phyloP scores from a whole-genome alignment of 805 yeast genomes.

The Clavispora carvajalis region DNA sequence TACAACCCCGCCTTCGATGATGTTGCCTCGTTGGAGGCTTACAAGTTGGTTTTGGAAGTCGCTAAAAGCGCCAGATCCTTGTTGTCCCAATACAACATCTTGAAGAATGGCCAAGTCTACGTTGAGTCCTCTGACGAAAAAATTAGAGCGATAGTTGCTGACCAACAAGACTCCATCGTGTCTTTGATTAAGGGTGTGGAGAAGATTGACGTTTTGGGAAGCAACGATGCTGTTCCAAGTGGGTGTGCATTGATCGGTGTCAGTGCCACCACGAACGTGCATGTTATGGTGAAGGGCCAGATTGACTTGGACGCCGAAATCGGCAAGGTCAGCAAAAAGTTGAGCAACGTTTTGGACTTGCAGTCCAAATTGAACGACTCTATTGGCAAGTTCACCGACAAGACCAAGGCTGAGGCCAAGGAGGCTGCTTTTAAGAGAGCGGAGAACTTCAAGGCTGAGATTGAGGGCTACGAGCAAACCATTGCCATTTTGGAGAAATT shows the following conservation, averaged over 20 bases:
- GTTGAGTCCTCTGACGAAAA: constrained; percentile 61
- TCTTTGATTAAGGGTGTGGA: constrained; percentile 90
- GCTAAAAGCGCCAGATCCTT: constrained; percentile 90
- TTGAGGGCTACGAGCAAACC: constrained; percentile 83
- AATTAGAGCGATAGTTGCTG: constrained; percentile 47
- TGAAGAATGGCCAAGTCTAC: constrained; percentile 81
- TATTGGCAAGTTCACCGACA: constrained; percentile 75
- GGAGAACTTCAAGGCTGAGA: constrained; percentile 75
- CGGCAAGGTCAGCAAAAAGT: constrained; percentile 71
- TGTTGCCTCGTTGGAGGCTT: constrained; percentile 61
- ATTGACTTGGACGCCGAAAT: constrained; percentile 91
- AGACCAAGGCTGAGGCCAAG: constrained; percentile 79
- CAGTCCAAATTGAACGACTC: constrained; percentile 64
- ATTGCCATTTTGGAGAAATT: constrained; percentile 78
- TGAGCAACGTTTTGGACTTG: constrained; percentile 57
- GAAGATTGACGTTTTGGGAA: constrained; percentile 58
- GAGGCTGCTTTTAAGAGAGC: constrained; percentile 65
- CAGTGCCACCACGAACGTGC: constrained; percentile 76
- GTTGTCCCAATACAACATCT: constrained; percentile 82
- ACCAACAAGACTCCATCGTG: constrained; percentile 81
- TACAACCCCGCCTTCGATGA: constrained; percentile 58
- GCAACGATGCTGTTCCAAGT: constrained; percentile 59
- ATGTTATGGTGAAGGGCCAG: constrained; percentile 88
- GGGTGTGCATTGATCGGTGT: constrained; percentile 89
- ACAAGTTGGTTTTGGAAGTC: constrained; percentile 78